Conservation (phyloP, 495 filamentous ascomycete species). For the Penicillium pancosmium region DNA sequence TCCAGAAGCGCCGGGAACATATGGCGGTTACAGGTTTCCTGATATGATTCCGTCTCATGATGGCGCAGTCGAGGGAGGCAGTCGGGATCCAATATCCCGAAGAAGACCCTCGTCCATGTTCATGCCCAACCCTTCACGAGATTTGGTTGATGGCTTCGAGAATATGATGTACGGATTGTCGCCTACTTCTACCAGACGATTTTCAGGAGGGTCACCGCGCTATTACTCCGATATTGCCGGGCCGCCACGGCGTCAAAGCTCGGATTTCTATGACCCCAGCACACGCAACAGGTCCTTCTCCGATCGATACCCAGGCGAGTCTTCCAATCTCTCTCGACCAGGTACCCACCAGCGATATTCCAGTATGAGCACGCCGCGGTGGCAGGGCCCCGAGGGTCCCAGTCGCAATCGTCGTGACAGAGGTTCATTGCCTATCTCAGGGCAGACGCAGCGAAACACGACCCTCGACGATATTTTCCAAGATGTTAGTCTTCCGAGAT, state of each 20-base stretch:
- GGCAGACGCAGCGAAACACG: not conserved
- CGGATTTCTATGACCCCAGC: not conserved
- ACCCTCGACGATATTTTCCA: slow-evolving; percentile 1
- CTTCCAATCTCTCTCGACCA: not conserved
- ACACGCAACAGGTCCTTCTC: not conserved
- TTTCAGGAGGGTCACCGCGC: not conserved
- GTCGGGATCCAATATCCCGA: not conserved
- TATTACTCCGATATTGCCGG: not conserved
- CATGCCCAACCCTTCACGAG: not conserved
- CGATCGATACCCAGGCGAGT: slow-evolving; percentile 1
- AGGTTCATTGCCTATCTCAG: not conserved
- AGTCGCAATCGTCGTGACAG: not conserved
- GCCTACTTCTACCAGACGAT: not conserved
- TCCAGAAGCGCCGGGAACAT: not conserved
- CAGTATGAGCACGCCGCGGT: slow-evolving; percentile 8
- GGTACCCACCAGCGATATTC: not conserved
- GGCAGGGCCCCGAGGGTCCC: not conserved
- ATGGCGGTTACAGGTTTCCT: not conserved
- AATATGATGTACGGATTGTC: not conserved
- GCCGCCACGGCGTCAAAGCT: not conserved
- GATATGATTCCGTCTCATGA: not conserved
- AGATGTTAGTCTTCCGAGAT: slow-evolving; percentile 57
- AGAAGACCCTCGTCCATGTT: slow-evolving; percentile 3
- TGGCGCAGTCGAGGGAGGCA: not conserved
- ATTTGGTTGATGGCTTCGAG: not conserved